Evolutionary conservation across 1,284 basidiomycete species (phyloP), one percentile per base, ranked within the genome.

Genomic region (Ceratobasidium sp.): DNA sequence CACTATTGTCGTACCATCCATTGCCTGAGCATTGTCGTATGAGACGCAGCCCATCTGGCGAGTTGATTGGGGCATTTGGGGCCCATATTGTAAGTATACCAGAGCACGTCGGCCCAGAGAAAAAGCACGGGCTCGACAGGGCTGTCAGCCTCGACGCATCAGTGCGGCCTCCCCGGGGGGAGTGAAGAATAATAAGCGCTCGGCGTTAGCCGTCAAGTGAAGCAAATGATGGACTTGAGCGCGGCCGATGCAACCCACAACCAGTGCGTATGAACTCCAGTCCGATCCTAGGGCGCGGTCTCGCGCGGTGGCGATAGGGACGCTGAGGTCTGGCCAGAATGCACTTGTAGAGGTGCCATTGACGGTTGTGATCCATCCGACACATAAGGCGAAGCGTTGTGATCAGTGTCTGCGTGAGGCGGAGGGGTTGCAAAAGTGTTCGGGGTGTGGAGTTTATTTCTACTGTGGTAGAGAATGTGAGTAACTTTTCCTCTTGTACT

Each of bases 401-500:
- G 91, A 93, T 80, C 80, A 82, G 45, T 93, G 92, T 78, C 86
- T 89, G 77, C 80, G 80, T 6, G 47, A 75, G 14, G 78, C 78
- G 33, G 76, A 64, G 1, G 79, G 77, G 69, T 78, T 84, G 17
- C 79, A 76, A 44, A 86, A 84, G 79, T 93, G 91, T 78, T 85
- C 87, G 1, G 88, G 89, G 15, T 93, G 91, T 77, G 87, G 85
- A 19, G 85, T 86, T 0, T 92, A 90, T 80, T 93, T 88, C 87
- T 93, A 93, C 79, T 93, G 92, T 79, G 85, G 87, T 76, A 78
- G 82, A 33, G 79, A 84, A 80, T 93, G 91, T 92, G 82, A 82
- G 87, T 78, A n/a, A n/a, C n/a, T 9, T 56, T 15, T 19, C 53
- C 9, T 75, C 44, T 44, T 60, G 7, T 44, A 60, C 36, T n/a